A percentile compares a stretch with the other conserved stretches of the same genome.
Evolutionary conservation across 306 rosid species (phyloP).

Genomic region (Sicyos edulis): DNA sequence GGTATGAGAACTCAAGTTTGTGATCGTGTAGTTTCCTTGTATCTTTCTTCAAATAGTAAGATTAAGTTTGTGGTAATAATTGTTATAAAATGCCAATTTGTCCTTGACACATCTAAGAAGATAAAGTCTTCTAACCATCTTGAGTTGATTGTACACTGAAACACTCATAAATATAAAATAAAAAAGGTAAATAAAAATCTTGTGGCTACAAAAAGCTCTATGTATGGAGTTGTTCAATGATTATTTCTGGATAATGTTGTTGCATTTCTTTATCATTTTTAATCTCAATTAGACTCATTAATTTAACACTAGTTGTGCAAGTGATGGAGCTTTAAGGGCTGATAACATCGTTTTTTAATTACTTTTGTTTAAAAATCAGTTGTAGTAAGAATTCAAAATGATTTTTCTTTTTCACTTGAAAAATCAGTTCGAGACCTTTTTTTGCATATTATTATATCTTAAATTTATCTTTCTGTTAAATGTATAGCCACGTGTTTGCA

Average conservation of each 20-base stretch:
- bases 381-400: background rate
- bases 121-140: background rate
- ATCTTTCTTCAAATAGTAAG: background rate
- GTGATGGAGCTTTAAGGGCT: background rate
- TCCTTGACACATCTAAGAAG: background rate
- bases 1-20: constrained; percentile 42
- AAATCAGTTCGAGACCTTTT: background rate
- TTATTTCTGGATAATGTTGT: background rate
- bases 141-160: background rate
- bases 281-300: background rate
- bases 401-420: background rate
- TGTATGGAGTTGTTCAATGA: background rate
- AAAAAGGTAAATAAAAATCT: background rate
- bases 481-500: background rate
- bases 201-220: background rate
- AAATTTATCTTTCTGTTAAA: background rate
- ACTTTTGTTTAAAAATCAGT: background rate
- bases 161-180: background rate
- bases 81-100: background rate
- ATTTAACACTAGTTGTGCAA: background rate
- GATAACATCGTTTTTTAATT: background rate
- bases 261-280: background rate
- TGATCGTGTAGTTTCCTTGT: background rate
- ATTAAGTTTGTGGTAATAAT: constrained; percentile 9
- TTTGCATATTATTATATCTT: background rate